Percentiles rank a stretch among this genome's conserved stretches.
phyloP scores from a whole-genome alignment of 345 rosid species.

The Brassica cretica region DNA sequence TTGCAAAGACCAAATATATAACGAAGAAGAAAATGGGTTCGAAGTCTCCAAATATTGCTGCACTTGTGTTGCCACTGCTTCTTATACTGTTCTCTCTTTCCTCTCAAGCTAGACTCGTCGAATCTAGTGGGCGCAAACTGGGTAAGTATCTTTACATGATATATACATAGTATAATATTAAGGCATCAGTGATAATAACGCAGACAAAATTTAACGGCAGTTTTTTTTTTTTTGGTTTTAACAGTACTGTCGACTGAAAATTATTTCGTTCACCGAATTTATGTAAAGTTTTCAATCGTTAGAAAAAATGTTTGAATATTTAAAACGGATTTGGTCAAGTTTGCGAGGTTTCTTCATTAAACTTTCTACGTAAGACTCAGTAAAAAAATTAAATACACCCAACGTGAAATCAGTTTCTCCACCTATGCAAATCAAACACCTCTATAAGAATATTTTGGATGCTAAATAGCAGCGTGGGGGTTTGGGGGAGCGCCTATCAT shows the following conservation, averaged over 20 bases:
- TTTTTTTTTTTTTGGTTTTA: not conserved
- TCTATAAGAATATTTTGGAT: not conserved
- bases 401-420: not conserved
- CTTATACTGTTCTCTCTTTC: constrained; percentile 8
- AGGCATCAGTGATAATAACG: not conserved
- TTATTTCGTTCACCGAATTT: not conserved
- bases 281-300: not conserved
- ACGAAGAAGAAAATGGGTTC: constrained; percentile 2
- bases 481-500: not conserved
- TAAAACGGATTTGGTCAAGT: not conserved
- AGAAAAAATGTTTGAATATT: not conserved
- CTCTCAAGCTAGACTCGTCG: constrained; percentile 12
- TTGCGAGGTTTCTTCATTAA: not conserved
- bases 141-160: constrained; percentile 4
- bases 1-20: not conserved
- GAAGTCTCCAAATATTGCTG: not conserved
- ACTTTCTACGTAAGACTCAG: not conserved
- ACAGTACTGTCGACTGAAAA: not conserved
- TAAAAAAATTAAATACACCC: not conserved
- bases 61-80: constrained; percentile 6
- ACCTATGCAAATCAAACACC: not conserved
- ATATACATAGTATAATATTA: not conserved
- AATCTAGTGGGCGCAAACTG: constrained; percentile 27
- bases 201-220: not conserved
- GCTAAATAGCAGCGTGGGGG: not conserved